Conservation (phyloP, 2,329 filamentous ascomycete species). For the Colletotrichum lini region DNA sequence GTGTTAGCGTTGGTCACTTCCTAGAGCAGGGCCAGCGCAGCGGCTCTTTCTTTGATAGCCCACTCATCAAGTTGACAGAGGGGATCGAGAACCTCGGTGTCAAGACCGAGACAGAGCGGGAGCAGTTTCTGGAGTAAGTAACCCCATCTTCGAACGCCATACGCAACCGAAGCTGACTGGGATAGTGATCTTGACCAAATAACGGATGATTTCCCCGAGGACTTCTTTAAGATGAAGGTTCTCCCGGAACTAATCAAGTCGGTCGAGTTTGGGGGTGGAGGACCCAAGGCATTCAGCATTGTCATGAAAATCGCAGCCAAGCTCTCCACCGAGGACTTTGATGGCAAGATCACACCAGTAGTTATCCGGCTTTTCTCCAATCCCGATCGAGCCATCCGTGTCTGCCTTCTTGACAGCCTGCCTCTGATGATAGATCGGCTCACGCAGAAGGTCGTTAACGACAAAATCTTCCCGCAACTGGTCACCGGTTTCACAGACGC, state of each 20-base stretch:
- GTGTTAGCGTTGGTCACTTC: slow-evolving; percentile 87
- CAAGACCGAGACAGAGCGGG: slow-evolving; percentile 86
- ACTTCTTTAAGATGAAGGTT: slow-evolving; percentile 98
- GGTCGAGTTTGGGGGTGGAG: slow-evolving; percentile 97
- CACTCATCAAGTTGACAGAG: slow-evolving; percentile 91
- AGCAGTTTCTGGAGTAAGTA: slow-evolving; percentile 82
- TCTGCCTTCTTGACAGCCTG: slow-evolving; percentile 90
- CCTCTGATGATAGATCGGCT: slow-evolving; percentile 93
- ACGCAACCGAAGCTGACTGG: slow-evolving; percentile 44
- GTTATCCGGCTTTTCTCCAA: slow-evolving; percentile 90
- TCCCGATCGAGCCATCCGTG: slow-evolving; percentile 91
- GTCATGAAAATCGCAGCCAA: slow-evolving; percentile 94
- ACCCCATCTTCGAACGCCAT: not conserved
- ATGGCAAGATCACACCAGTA: slow-evolving; percentile 85
- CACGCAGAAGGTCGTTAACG: slow-evolving; percentile 89
- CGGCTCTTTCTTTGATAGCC: slow-evolving; percentile 92
- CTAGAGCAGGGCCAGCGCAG: slow-evolving; percentile 87
- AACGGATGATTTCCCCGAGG: slow-evolving; percentile 94
- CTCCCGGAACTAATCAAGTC: slow-evolving; percentile 97
- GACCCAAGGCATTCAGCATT: slow-evolving; percentile 88
- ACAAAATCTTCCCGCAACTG: slow-evolving; percentile 97
- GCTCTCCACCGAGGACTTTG: slow-evolving; percentile 90
- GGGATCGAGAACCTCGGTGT: slow-evolving; percentile 93
- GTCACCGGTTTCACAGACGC: slow-evolving; percentile 95
- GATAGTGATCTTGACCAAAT: slow-evolving; percentile 83